A percentile compares a stretch with the other conserved stretches of the same genome.
Conservation (phyloP, 2,329 filamentous ascomycete genomes). For the Claviceps sp. region DNA sequence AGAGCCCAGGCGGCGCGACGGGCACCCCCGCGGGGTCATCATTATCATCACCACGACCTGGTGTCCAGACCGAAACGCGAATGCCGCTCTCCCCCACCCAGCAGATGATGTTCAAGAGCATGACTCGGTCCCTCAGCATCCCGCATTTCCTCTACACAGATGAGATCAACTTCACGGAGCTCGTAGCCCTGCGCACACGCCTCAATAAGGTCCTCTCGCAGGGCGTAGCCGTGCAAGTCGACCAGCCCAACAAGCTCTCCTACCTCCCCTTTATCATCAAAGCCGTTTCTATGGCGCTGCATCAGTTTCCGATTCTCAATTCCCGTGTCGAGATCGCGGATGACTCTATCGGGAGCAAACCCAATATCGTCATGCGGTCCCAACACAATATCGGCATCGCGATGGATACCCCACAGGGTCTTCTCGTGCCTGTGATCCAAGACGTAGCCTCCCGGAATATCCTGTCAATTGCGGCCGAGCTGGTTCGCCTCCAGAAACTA, state of each 20-base stretch:
- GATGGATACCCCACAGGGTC: conserved; percentile 80
- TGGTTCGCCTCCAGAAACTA: conserved; percentile 58
- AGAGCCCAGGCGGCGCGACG: conserved; percentile 13
- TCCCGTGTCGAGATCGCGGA: conserved; percentile 54
- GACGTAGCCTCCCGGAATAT: conserved; percentile 70
- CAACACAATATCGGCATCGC: conserved; percentile 93
- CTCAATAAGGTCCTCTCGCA: conserved; percentile 52
- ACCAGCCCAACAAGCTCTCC: conserved; percentile 53
- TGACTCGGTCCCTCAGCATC: conserved; percentile 83
- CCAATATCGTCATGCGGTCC: conserved; percentile 61
- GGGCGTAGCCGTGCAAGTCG: conserved; percentile 27
- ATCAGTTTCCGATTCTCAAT: conserved; percentile 77
- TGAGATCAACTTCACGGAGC: conserved; percentile 66
- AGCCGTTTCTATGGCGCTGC: conserved; percentile 74
- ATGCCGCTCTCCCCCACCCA: conserved; percentile 66
- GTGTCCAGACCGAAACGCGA: conserved; percentile 52
- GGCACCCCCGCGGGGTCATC: conserved; percentile 11
- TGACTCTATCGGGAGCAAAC: conserved; percentile 47
- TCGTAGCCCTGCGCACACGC: conserved; percentile 58
- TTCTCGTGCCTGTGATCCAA: conserved; percentile 84
- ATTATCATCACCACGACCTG: not conserved
- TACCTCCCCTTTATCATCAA: conserved; percentile 94
- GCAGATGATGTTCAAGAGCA: conserved; percentile 90
- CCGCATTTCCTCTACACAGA: conserved; percentile 95
- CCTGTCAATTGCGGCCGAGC: conserved; percentile 61